phyloP scores from a whole-genome alignment of 768 basidiomycete genomes.

The Phaeotremella skinneri region DNA sequence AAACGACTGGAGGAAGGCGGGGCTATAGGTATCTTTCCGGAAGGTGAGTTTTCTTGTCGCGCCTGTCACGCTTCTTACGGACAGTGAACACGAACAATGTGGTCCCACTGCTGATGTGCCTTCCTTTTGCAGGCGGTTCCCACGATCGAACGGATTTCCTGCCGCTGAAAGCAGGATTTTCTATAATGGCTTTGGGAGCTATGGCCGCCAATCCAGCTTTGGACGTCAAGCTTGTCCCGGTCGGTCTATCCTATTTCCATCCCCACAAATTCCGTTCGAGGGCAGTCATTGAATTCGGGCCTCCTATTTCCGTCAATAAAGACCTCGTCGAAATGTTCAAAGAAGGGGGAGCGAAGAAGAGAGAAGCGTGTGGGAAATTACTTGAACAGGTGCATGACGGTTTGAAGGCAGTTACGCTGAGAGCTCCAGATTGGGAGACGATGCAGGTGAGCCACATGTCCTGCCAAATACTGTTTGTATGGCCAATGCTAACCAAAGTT shows the following conservation, averaged over 20 bases:
- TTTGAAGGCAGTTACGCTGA: slow-evolving; percentile 90
- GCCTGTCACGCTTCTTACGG: no score
- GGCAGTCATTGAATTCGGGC: slow-evolving; percentile 94
- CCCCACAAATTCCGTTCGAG: slow-evolving; percentile 84
- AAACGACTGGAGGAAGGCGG: slow-evolving; percentile 78
- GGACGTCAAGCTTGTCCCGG: slow-evolving; percentile 80
- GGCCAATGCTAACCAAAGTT: not conserved
- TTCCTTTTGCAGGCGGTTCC: slow-evolving; percentile 70
- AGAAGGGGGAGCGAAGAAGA: slow-evolving; percentile 78
- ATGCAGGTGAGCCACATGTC: slow-evolving; percentile 71
- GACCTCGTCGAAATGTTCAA: slow-evolving; percentile 88
- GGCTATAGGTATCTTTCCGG: slow-evolving; percentile 95
- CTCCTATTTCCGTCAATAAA: slow-evolving; percentile 82
- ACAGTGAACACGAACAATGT: not conserved
- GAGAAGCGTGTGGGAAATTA: slow-evolving; percentile 84
- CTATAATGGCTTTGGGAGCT: slow-evolving; percentile 95
- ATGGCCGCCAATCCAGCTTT: slow-evolving; percentile 87
- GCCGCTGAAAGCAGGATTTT: slow-evolving; percentile 94
- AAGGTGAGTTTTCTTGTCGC: slow-evolving; percentile 64
- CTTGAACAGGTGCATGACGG: slow-evolving; percentile 88
- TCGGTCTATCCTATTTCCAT: slow-evolving; percentile 69
- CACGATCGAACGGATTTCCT: slow-evolving; percentile 96
- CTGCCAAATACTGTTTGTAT: not conserved
- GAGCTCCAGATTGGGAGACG: slow-evolving; percentile 96
- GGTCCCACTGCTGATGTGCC: not conserved